Evolutionary conservation across 345 rosid genomes (phyloP), one percentile per base, ranked within the genome.

Genomic region (Eutrema heterophyllum): DNA sequence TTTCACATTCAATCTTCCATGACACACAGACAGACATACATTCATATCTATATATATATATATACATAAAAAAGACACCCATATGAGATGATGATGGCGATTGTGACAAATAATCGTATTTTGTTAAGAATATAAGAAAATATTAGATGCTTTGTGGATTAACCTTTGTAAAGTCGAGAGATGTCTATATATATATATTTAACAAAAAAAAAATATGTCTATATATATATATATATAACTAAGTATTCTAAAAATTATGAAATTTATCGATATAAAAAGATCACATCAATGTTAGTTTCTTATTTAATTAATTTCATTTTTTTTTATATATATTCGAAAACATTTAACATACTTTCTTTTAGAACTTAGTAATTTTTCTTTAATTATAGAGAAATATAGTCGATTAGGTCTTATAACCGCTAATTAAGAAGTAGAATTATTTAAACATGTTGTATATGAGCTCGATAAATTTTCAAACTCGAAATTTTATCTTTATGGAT

Each of bases 61-160:
- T 51, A 49, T 29, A 18, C 11, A 48, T 43, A 57, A 62, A 6
- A 70, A 5, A 66, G 67, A 57, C 63, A 65, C 72, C 72, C 72
- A 50, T 77, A 64, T 71, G 73, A 77, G 62, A 49, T 71, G 68
- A 77, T 71, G 80, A 77, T 71, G 64, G 71, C 68, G 80, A 64
- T 39, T 64, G 71, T 57, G 80, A 71, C 80, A 65, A 71, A 48
- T 77, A 49, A 54, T 70, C 41, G 52, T 46, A 55, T 64, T 76
- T 39, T 27, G 18, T 50, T 52, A 51, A 68, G 8, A 36, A 52
- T 70, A 30, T 63, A 54, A 24, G 8, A 45, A 53, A 52, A 30
- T 3, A 68, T 43, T 21, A 60, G 49, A 68, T 75, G 70, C 57
- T 61, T 61, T 53, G 15, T 43, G 64, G 64, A 61, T 53, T 75